Evolutionary conservation across 2,329 filamentous ascomycete species (phyloP).

Genomic region (Mollisiaceae sp.): DNA sequence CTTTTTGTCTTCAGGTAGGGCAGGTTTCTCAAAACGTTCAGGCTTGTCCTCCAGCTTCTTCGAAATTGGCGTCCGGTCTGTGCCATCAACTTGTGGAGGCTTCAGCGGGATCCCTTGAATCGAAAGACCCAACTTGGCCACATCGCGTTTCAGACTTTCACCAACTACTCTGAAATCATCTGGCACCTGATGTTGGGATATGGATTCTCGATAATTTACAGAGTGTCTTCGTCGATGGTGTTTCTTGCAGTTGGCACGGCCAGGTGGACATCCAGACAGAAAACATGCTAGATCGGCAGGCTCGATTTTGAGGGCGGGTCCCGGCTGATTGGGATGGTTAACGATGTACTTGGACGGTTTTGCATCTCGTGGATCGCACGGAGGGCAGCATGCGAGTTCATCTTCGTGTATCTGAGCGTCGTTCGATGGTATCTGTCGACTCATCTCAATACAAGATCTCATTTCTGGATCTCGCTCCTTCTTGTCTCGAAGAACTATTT

Average conservation of each 20-base stretch:
- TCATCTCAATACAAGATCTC: constrained; percentile 34
- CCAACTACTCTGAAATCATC: constrained; percentile 27
- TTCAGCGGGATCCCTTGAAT: background rate
- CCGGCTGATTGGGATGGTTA: constrained; percentile 18
- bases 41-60: background rate
- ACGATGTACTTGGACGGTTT: constrained; percentile 30
- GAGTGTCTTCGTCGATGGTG: constrained; percentile 24
- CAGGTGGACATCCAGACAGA: constrained; percentile 32
- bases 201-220: background rate
- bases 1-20: background rate
- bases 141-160: constrained; percentile 6
- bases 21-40: background rate
- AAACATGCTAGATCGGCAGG: constrained; percentile 36
- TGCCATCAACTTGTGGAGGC: background rate
- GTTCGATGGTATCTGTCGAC: constrained; percentile 26
- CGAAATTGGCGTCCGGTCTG: background rate
- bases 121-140: background rate
- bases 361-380: constrained; percentile 29
- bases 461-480: constrained; percentile 25
- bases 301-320: constrained; percentile 22
- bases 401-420: constrained; percentile 32
- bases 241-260: constrained; percentile 26
- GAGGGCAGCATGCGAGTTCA: constrained; percentile 31
- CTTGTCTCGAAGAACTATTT: constrained; percentile 35
- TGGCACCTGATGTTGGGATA: constrained; percentile 10